phyloP scores from a whole-genome alignment of 495 filamentous ascomycete species.

The Aspergillus wentii region DNA sequence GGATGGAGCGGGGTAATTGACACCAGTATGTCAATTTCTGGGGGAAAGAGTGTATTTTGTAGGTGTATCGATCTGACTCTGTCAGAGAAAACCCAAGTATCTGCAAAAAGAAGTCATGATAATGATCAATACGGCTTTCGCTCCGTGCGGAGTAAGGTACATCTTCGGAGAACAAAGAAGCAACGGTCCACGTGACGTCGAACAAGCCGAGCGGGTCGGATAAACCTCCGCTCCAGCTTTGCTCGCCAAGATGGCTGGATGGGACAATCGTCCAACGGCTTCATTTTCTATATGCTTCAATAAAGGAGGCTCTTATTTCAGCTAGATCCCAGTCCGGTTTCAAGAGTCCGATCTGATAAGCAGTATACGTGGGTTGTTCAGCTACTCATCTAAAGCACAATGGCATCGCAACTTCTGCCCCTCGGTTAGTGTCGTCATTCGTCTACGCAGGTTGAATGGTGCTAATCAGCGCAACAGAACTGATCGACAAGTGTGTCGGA shows the following conservation, averaged over 20 bases:
- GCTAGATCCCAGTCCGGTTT: slow-evolving; percentile 1
- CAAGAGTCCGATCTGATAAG: not conserved
- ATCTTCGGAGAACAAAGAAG: too few relatives aligned
- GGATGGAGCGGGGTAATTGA: too few relatives aligned
- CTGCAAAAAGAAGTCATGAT: too few relatives aligned
- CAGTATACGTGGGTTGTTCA: not conserved
- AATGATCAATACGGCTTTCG: not conserved
- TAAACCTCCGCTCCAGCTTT: slow-evolving; percentile 4
- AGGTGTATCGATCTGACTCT: too few relatives aligned
- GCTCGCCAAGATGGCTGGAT: slow-evolving; percentile 16
- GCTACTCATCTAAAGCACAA: slow-evolving; percentile 20
- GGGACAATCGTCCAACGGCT: slow-evolving; percentile 14
- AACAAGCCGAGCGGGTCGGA: slow-evolving; percentile 15
- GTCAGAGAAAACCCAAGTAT: too few relatives aligned
- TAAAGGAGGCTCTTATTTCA: too few relatives aligned
- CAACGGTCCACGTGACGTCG: too few relatives aligned
- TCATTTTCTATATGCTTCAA: slow-evolving; percentile 19
- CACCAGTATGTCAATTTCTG: too few relatives aligned
- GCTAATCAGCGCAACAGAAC: slow-evolving; percentile 53
- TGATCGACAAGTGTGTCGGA: slow-evolving; percentile 98
- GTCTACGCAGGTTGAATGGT: slow-evolving; percentile 3
- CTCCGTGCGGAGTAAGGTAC: slow-evolving; percentile 9
- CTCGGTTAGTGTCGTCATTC: slow-evolving; percentile 48
- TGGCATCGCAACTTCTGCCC: slow-evolving; percentile 79
- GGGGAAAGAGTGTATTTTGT: too few relatives aligned